These are phyloP conservation scores for Metschnikowia cerradonensis DNA, from an alignment of 805 yeast genomes.

Conservation along the genomic window DNA sequence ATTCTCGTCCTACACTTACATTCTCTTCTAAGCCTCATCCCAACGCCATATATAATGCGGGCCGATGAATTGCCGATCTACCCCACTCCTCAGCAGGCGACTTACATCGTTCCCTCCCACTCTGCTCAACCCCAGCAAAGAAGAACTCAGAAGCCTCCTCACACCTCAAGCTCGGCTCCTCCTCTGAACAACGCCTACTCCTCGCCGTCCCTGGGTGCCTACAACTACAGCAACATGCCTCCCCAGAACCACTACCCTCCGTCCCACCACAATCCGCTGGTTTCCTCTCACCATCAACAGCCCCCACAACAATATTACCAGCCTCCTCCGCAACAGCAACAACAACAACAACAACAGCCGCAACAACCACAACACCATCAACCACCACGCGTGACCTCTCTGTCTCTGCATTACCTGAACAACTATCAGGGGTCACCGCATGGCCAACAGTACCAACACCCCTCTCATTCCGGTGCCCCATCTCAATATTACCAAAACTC, in stretches of 20 bases:
- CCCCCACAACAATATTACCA: conserved; percentile 1
- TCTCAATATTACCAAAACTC: neutral
- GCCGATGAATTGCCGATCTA: conserved; percentile 40
- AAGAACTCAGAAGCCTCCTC: conserved; percentile 3
- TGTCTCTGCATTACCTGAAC: conserved; percentile 2
- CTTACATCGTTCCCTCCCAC: conserved; percentile 17
- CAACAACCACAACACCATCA: conserved; percentile 1
- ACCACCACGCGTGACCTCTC: conserved; percentile 1
- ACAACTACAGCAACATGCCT: neutral
- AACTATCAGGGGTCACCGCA: neutral
- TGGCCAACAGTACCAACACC: conserved; percentile 5
- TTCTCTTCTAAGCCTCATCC: neutral
- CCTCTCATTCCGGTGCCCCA: neutral
- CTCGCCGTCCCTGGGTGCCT: neutral
- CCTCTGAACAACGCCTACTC: conserved; percentile 5
- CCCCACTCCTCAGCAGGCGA: conserved; percentile 45
- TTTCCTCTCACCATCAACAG: conserved; percentile 2
- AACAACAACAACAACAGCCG: neutral
- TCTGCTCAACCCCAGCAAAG: conserved; percentile 2
- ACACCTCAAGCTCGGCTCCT: conserved; percentile 9
- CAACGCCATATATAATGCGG: conserved; percentile 10
- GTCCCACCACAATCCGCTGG: neutral
- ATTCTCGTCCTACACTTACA: neutral
- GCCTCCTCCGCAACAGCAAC: conserved; percentile 1
- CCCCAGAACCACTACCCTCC: conserved; percentile 5